Evolutionary conservation across 164 flowering plant species (phyloP), one percentile per base, ranked within the genome.

Genomic region (Berberis thunbergii): DNA sequence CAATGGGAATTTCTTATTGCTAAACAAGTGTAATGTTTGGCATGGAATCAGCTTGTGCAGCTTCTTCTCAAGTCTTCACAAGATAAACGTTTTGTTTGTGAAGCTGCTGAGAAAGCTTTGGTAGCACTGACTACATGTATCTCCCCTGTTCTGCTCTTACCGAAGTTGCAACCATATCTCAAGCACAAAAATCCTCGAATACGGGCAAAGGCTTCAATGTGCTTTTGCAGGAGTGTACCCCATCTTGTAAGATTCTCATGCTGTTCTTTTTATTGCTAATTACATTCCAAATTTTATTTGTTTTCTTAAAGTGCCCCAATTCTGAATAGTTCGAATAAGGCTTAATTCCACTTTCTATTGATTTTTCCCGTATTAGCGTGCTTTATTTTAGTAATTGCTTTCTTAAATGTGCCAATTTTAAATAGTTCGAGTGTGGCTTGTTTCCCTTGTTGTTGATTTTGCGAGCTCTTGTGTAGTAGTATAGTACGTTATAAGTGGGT

Each of bases 1-100:
- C n/a, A n/a, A n/a, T n/a, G n/a, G n/a, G n/a, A n/a, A n/a, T n/a
- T n/a, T n/a, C n/a, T n/a, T n/a, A n/a, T n/a, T n/a, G n/a, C n/a
- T n/a, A n/a, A n/a, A 40, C 8, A 6, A 42, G 2, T 57, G 8
- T 57, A 11, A 26, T 26, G 26, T 26, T 40, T 42, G 7, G 44
- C 41, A 40, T 41, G 45, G 1, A 49, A 79, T 60, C 81, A 90
- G 98, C 89, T 93, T 65, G 73, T 88, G 9, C 98, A 90, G 75
- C 89, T 93, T 71, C 96, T 90, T 67, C 89, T 93, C 45, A 93
- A 93, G 75, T 80, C 98, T 73, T 88, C 98, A 45, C 98, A 93
- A 74, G 96, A 90, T 75, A 93, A n/a, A 64, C 78, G 81, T 9
- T 93, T n/a, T 78, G 94, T 93, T n/a, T 93, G 97, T 63, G 98